A percentile compares a stretch with the other conserved stretches of the same genome.
phyloP scores from a whole-genome alignment of 257 asterid species.

The Solanum infundibuliforme region DNA sequence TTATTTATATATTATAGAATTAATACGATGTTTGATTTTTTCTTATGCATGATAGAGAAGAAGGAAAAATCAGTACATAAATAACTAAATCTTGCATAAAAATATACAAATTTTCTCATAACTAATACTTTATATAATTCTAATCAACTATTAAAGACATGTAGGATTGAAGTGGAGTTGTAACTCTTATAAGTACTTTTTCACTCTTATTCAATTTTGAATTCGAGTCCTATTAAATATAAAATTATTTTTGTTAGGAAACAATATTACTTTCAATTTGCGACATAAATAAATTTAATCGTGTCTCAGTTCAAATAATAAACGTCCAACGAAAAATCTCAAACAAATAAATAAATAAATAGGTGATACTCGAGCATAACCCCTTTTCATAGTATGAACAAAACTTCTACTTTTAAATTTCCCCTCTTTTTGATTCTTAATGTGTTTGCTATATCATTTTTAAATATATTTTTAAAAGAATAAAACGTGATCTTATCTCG shows the following conservation, averaged over 20 bases:
- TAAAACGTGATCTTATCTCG: neutral
- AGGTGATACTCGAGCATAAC: neutral
- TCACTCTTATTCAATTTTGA: neutral
- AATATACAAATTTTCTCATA: too few relatives aligned
- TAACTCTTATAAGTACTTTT: neutral
- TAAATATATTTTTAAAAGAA: neutral
- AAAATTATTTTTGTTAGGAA: neutral
- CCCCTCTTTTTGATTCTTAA: neutral
- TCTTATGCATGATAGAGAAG: neutral
- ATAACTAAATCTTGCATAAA: too few relatives aligned
- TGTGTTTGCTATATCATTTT: neutral
- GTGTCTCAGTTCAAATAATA: neutral
- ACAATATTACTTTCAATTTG: neutral
- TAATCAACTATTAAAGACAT: neutral
- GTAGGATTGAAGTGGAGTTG: neutral
- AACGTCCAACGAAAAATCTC: neutral
- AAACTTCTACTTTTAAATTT: neutral
- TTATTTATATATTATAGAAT: too few relatives aligned
- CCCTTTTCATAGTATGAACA: neutral
- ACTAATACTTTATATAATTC: neutral
- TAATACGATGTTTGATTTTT: too few relatives aligned
- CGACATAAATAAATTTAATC: neutral
- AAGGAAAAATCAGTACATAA: too few relatives aligned
- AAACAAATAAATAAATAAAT: neutral
- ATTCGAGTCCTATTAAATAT: neutral